These are phyloP conservation scores for Amanita inopinata DNA, from an alignment of 768 basidiomycete species.

Conservation along the genomic window DNA sequence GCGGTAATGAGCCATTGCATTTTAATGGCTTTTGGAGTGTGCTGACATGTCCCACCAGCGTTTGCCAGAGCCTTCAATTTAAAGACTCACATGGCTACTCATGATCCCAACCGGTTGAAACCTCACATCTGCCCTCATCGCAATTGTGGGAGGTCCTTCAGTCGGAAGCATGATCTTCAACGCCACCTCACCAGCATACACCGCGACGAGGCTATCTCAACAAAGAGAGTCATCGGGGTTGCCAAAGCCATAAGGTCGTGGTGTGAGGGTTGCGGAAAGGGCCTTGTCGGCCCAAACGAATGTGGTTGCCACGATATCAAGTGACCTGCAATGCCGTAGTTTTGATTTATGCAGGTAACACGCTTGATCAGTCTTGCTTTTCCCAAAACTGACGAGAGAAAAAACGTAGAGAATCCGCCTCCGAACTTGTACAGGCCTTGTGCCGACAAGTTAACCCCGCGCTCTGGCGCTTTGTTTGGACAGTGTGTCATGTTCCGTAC, in stretches of 20 bases:
- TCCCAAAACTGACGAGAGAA: no score
- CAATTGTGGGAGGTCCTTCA: constrained; percentile 84
- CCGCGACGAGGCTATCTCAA: constrained; percentile 44
- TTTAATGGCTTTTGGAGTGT: constrained; percentile 1
- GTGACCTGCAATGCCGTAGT: no score
- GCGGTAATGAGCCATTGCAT: constrained; percentile 36
- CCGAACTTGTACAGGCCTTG: constrained; percentile 8
- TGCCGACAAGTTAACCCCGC: constrained; percentile 23
- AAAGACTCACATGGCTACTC: constrained; percentile 92
- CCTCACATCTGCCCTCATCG: constrained; percentile 83
- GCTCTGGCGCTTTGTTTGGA: constrained; percentile 38
- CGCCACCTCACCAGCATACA: constrained; percentile 85
- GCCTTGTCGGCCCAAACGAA: constrained; percentile 45
- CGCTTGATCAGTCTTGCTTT: no score
- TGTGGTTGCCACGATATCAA: constrained; percentile 63
- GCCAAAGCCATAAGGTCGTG: constrained; percentile 52
- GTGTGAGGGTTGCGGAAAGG: constrained; percentile 70
- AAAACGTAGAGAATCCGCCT: neutral
- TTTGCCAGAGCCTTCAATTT: constrained; percentile 92
- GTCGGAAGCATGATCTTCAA: constrained; percentile 88
- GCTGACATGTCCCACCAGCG: constrained; percentile 31
- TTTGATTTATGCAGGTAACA: no score
- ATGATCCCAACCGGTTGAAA: constrained; percentile 86
- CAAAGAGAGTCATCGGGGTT: constrained; percentile 55
- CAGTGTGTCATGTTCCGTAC: constrained; percentile 55